phyloP scores from a whole-genome alignment of 2,329 filamentous ascomycete species.

The Phoma sp. region DNA sequence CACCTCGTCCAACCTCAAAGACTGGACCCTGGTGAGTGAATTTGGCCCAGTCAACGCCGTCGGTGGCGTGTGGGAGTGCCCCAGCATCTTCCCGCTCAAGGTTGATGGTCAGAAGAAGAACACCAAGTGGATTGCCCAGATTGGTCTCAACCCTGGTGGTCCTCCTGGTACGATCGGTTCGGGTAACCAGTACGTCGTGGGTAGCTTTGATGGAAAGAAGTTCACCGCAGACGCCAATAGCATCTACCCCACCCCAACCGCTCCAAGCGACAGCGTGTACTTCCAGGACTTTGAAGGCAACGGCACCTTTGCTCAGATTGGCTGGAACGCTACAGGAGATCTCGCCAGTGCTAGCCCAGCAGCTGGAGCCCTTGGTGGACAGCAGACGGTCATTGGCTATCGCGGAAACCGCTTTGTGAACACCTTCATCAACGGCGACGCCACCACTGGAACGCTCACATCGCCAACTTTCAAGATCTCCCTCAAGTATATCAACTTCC shows the following conservation, averaged over 20 bases:
- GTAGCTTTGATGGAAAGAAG: background rate
- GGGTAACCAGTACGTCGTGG: background rate
- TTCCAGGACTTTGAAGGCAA: background rate
- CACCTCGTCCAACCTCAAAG: background rate
- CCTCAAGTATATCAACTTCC: background rate
- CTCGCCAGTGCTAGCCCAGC: background rate
- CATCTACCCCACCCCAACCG: background rate
- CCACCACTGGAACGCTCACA: background rate
- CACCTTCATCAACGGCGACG: background rate
- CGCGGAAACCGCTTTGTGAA: background rate
- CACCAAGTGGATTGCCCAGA: background rate
- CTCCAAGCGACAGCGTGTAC: background rate
- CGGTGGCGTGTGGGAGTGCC: background rate
- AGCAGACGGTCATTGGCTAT: background rate
- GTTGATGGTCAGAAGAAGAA: background rate
- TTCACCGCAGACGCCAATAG: background rate
- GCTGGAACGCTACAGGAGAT: background rate
- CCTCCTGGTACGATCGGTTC: constrained; percentile 1
- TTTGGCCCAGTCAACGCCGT: background rate
- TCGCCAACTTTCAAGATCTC: background rate
- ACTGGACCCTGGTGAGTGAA: background rate
- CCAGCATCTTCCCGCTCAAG: background rate
- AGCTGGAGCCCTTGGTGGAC: background rate
- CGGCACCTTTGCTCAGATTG: background rate
- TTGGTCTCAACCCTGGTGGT: background rate